Base-by-base conservation (phyloP, 441 rosid species). In the Breynia disticha region DNA sequence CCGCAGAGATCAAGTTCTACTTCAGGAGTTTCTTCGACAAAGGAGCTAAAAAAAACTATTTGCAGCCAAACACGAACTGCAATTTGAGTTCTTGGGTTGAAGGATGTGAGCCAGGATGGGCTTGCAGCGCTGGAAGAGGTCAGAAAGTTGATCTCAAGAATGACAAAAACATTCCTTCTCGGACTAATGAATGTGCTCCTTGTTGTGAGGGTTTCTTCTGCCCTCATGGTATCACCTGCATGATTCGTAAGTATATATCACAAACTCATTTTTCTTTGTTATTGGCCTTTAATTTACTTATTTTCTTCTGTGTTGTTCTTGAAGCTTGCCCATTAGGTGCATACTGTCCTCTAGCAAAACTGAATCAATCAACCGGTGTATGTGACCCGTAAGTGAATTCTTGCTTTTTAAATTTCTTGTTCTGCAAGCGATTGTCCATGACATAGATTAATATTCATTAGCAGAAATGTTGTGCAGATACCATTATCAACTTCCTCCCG, bases 81-180 rank as follows among this genome's bases (percentile, higher is more conserved):
- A 88, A 93, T 69, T 70, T 89, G 59, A 81, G 88, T 44, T 71
- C 88, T n/a, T 88, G 95, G 98, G 66, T 74, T 60, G 55, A 86
- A 55, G 97, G 98, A 54, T 93, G 98, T 75, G 98, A 93, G 65
- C 96, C 98, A 4, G 97, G 98, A 58, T 93, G 98, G 98, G 85
- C 83, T 42, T 93, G 98, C 74, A 80, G 90, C 64, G 49, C 59
- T 19, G 83, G 69, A 47, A 43, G 16, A 24, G 52, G 61, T 46
- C 75, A 76, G 63, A 65, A 57, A 54, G 76, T 82, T 24, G 87
- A 83, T 62, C 71, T 83, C 11, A 45, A 70, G 60, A 75, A 89
- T 67, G 81, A 86, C 12, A 58, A 0, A 42, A 61, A 59, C 3
- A 73, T 84, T 68, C 98, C 98, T 43, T 57, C 67, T 46, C 76